Evolutionary conservation across 2,329 filamentous ascomycete species (phyloP).

Genomic region (Aureobasidium zeae): DNA sequence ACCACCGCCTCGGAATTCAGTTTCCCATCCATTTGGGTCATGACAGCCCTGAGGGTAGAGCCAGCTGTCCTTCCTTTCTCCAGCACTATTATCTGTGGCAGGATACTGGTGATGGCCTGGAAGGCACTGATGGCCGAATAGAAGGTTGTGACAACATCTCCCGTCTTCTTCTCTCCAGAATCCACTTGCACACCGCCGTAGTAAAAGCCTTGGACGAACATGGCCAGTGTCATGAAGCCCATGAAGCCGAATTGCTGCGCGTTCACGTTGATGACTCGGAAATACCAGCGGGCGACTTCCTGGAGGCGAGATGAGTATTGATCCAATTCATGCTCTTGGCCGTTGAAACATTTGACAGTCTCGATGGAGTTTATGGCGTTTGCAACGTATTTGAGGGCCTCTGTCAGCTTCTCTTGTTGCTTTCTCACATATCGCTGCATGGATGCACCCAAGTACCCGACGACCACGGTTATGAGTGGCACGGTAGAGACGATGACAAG

Average conservation of each 20-base stretch:
- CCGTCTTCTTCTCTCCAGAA: slow-evolving; percentile 48
- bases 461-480: slow-evolving; percentile 54
- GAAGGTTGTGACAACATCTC: slow-evolving; percentile 71
- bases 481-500: slow-evolving; percentile 66
- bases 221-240: slow-evolving; percentile 61
- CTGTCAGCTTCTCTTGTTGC: slow-evolving; percentile 59
- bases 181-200: slow-evolving; percentile 66
- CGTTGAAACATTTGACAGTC: slow-evolving; percentile 78
- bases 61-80: slow-evolving; percentile 72
- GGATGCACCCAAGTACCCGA: slow-evolving; percentile 51
- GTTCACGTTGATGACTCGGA: slow-evolving; percentile 58
- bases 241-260: slow-evolving; percentile 64
- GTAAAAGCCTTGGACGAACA: slow-evolving; percentile 88
- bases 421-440: slow-evolving; percentile 57
- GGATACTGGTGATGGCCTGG: slow-evolving; percentile 61
- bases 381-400: slow-evolving; percentile 62
- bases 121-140: slow-evolving; percentile 71
- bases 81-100: slow-evolving; percentile 68
- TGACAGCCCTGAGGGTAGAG: slow-evolving; percentile 45
- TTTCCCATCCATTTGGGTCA: slow-evolving; percentile 29
- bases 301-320: slow-evolving; percentile 53
- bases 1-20: slow-evolving; percentile 15
- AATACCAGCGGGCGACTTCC: slow-evolving; percentile 53
- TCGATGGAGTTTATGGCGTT: slow-evolving; percentile 68
- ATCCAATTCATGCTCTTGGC: slow-evolving; percentile 57